A percentile compares a stretch with the other conserved stretches of the same genome.
These are phyloP conservation scores for Ophiocordyceps robertsii DNA, from an alignment of 2,329 filamentous ascomycete species.

Conservation along the genomic window DNA sequence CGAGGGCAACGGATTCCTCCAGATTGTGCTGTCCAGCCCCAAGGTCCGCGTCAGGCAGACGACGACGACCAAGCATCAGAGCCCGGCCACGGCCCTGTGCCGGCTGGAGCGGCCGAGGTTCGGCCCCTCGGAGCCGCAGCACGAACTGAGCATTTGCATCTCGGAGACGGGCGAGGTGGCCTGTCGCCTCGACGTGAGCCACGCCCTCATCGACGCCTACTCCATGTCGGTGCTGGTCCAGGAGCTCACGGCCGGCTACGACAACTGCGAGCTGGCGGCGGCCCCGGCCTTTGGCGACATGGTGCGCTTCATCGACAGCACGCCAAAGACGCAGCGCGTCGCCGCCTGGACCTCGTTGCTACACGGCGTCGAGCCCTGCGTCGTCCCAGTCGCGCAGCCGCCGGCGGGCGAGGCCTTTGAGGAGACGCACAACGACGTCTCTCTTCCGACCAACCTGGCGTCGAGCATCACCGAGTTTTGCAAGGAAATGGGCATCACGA, in stretches of 20 bases:
- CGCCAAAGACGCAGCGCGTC: not conserved
- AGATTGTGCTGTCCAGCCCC: slow-evolving; percentile 2
- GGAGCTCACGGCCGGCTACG: slow-evolving; percentile 14
- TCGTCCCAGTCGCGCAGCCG: slow-evolving; percentile 1
- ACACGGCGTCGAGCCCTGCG: slow-evolving; percentile 2
- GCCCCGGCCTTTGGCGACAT: slow-evolving; percentile 1
- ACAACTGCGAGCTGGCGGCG: slow-evolving; percentile 3
- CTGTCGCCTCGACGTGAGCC: slow-evolving; percentile 16
- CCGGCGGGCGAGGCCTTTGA: not conserved
- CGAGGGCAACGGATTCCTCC: slow-evolving; percentile 2
- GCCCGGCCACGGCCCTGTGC: not conserved
- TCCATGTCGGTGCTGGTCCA: slow-evolving; percentile 14
- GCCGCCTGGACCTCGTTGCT: slow-evolving; percentile 5
- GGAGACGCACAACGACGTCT: not conserved
- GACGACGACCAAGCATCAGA: not conserved
- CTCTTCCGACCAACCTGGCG: not conserved
- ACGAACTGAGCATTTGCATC: slow-evolving; percentile 5
- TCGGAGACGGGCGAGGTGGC: slow-evolving; percentile 6
- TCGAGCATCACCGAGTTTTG: slow-evolving; percentile 15
- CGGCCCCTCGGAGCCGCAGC: slow-evolving; percentile 1
- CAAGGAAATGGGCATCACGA: slow-evolving; percentile 25
- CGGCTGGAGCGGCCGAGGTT: not conserved
- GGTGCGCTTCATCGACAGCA: slow-evolving; percentile 1
- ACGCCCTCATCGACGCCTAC: slow-evolving; percentile 16
- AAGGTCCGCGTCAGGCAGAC: not conserved